Conservation (phyloP, 345 rosid species). For the Garcia nutans region DNA sequence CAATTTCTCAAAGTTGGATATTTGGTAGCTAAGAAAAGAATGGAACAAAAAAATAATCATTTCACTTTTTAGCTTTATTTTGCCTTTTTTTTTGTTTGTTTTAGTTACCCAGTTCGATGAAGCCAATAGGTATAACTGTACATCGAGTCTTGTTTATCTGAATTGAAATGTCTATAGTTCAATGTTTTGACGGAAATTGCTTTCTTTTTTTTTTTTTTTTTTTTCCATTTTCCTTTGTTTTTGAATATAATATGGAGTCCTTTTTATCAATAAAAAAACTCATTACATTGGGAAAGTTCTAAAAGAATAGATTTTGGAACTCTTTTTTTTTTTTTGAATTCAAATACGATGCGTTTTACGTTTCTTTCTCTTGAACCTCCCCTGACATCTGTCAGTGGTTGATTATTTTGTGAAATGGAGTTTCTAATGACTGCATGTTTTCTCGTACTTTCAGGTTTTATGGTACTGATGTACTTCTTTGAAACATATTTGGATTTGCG, state of each 20-base stretch:
- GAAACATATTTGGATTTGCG: constrained; percentile 87
- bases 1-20: neutral
- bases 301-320: no score
- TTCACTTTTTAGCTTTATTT: neutral
- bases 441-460: constrained; percentile 61
- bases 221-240: no score
- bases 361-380: neutral
- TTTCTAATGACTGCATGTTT: neutral
- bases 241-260: no score
- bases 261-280: no score
- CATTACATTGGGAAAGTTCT: no score
- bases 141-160: no score
- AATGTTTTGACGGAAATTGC: no score
- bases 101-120: neutral
- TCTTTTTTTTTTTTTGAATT: neutral
- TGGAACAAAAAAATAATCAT: neutral
- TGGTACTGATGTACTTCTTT: constrained; percentile 83
- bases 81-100: neutral
- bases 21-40: neutral
- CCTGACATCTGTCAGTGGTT: neutral
- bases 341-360: neutral
- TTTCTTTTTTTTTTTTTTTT: no score
- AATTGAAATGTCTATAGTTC: no score
- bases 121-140: neutral
- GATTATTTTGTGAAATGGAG: neutral